Base-by-base conservation (phyloP, 257 asterid species). In the Nicotiana otophora region DNA sequence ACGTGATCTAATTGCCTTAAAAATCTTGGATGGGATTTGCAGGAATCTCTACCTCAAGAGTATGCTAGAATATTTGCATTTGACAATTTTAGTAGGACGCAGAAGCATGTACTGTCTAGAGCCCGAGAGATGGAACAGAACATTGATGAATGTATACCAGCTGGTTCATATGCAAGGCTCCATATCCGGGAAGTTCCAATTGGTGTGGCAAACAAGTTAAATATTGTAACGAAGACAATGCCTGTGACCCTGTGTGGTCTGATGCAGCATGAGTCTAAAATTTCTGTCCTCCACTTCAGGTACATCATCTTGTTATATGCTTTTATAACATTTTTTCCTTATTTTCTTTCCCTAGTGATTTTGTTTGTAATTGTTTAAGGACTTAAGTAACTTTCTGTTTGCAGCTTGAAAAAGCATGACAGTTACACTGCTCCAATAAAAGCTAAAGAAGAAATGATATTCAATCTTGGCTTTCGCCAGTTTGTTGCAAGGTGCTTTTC, bases 281-380 rank as follows among this genome's bases (percentile, higher is more conserved):
- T 96, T 26, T 96, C 98, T 65, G 98, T 94, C 84, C 97, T 96
- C 74, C 98, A 96, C 85, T 96, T 93, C 95, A 94, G 99, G 99
- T 96, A 69, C 87, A 26, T 75, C 77, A 36, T 77, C n/a, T 68
- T 9, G 7, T 42, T 58, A 61, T 69, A 26, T 31, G 65, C 30
- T 81, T 51, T 30, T 14, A 17, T 48, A 55, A 16, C 42, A 23
- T 19, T 54, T 4, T 51, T 53, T n/a, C 5, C 64, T 82, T 82
- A 17, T 66, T 77, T 82, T 76, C 81, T 31, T 28, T 48, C 23
- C 33, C 66, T 39, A 19, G n/a, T 82, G 72, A 7, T 57, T 84
- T 34, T 67, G 26, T 78, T 26, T 39, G 85, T 28, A 33, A 79
- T 69, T 80, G 78, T 60, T 74, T 85, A 42, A 83, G 64, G 54